Base-by-base conservation (phyloP, 2,329 filamentous ascomycete species). In the Furcasterigmium sp. region DNA sequence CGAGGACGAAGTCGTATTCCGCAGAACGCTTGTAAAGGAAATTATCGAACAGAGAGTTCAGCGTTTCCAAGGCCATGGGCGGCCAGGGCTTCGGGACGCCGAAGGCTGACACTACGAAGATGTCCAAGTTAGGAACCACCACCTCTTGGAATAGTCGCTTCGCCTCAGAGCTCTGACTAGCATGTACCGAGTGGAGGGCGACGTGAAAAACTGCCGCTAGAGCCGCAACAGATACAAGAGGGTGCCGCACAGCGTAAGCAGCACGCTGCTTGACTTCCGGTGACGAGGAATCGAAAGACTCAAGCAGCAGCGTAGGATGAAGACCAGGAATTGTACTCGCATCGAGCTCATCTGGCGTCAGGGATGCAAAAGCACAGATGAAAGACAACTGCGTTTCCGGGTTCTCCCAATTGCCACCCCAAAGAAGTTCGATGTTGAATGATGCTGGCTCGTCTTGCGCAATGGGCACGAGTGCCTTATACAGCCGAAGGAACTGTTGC, bases 351-450 rank as follows among this genome's bases (percentile, higher is more conserved):
- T 87, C 79, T 0, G 84, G 76, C 11, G 78, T 79, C 44, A 91
- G 76, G 4, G 86, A 87, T 18, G 91, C 75, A 60, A 91, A 96
- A 15, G 90, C 90, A 50, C 85, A 85, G 42, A 97, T 80, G 60
- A 97, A 96, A n/a, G 91, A 94, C 28, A 98, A 70, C 51, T 97
- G 91, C 0, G 93, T 88, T 49, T 95, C 83, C 13, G 85, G 79
- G 52, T 94, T 80, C 49, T 84, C 81, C 91, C 94, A 98, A 48
- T 80, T 72, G 56, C 91, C 91, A 46, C 91, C 91, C 91, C 93
- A 97, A 18, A 98, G 71, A 30, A 76, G 77, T 60, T 96, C 90
- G 36, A 98, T 85, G 58, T 96, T 88, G 53, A 97, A 82, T 20
- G 70, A 70, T 14, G 76, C 68, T 38, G 78, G 70, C 9, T 70